Conservation (phyloP, 2,329 filamentous ascomycete genomes). For the Colletotrichum truncatum region DNA sequence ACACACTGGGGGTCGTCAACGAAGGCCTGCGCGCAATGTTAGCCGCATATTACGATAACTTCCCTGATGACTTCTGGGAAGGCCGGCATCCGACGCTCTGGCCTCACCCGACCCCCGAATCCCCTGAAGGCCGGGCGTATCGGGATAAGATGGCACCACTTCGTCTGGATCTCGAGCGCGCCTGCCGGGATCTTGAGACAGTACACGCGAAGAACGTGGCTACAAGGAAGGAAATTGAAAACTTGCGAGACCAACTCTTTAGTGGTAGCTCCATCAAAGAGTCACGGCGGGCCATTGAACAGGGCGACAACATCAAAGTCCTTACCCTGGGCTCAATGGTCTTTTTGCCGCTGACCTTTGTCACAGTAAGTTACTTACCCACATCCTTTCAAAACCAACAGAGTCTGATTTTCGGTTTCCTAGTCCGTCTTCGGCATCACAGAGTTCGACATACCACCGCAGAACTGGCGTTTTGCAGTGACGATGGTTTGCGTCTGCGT, state of each 20-base stretch:
- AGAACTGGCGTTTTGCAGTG: constrained; percentile 55
- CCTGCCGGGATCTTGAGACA: constrained; percentile 57
- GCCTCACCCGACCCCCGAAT: constrained; percentile 59
- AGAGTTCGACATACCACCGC: constrained; percentile 49
- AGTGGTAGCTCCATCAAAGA: constrained; percentile 71
- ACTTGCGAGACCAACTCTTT: constrained; percentile 69
- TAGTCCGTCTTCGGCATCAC: constrained; percentile 65
- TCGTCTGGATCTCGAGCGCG: constrained; percentile 58
- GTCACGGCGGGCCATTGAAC: constrained; percentile 67
- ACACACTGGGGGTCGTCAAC: constrained; percentile 68
- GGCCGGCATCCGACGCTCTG: constrained; percentile 64
- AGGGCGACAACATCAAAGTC: constrained; percentile 70
- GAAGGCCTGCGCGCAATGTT: constrained; percentile 67
- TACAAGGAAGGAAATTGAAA: constrained; percentile 63
- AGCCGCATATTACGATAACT: constrained; percentile 64
- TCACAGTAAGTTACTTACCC: constrained; percentile 51
- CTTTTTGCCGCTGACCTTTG: constrained; percentile 69
- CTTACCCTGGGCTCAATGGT: constrained; percentile 69
- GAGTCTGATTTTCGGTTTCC: background rate
- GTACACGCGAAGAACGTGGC: constrained; percentile 62
- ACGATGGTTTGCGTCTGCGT: constrained; percentile 74
- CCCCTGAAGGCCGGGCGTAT: constrained; percentile 56
- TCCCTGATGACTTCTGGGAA: constrained; percentile 67
- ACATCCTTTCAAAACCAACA: background rate
- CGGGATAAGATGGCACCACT: constrained; percentile 56